These are phyloP conservation scores for Epichloe gansuensis DNA, from an alignment of 2,329 filamentous ascomycete genomes.

Conservation along the genomic window DNA sequence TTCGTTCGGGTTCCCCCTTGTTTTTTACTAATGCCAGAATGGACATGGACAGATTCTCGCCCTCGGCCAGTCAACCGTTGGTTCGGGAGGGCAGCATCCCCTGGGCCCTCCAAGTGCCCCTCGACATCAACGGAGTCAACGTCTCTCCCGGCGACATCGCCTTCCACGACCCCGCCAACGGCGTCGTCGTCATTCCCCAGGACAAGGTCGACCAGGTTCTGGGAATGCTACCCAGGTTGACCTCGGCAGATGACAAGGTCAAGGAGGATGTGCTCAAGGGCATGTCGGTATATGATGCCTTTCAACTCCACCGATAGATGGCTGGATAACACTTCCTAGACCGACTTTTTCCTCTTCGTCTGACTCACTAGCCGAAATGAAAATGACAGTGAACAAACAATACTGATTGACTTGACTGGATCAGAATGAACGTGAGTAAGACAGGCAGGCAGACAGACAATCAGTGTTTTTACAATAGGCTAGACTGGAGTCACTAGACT, in stretches of 20 bases:
- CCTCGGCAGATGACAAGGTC: constrained; percentile 45
- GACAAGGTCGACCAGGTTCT: constrained; percentile 48
- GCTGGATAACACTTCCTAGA: not conserved
- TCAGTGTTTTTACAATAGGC: no score
- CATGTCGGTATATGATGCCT: constrained; percentile 52
- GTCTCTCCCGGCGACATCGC: constrained; percentile 51
- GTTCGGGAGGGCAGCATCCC: constrained; percentile 44
- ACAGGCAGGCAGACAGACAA: no score
- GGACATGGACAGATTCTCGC: constrained; percentile 36
- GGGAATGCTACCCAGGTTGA: constrained; percentile 41
- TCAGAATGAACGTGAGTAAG: no score
- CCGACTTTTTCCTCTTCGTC: no score
- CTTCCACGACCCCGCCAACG: constrained; percentile 58
- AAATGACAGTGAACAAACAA: no score
- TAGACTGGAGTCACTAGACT: not conserved
- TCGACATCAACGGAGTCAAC: constrained; percentile 30
- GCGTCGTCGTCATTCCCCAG: constrained; percentile 54
- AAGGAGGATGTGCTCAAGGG: constrained; percentile 53
- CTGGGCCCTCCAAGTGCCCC: constrained; percentile 37
- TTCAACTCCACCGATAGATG: constrained; percentile 39
- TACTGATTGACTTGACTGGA: no score
- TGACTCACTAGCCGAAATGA: no score
- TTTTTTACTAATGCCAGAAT: not conserved
- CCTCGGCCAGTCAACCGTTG: constrained; percentile 43
- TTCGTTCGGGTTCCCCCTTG: not conserved